phyloP scores from a whole-genome alignment of 257 asterid genomes.

The Orobanche coerulescens region DNA sequence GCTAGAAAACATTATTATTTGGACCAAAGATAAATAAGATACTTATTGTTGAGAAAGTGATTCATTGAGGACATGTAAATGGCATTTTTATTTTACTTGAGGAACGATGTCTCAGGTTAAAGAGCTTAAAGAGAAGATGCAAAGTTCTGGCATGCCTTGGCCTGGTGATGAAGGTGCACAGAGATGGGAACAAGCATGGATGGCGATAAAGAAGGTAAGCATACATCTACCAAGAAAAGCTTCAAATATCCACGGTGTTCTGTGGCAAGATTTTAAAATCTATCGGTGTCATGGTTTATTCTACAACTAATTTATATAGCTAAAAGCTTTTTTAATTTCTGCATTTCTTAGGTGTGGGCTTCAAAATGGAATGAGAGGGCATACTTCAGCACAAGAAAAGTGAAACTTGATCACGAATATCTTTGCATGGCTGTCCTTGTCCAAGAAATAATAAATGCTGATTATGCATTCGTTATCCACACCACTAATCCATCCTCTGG shows the following conservation, averaged over 20 bases:
- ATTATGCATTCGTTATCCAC: slow-evolving; percentile 98
- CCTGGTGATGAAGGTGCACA: slow-evolving; percentile 95
- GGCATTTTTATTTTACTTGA: slow-evolving; percentile 18
- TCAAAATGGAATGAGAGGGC: slow-evolving; percentile 99
- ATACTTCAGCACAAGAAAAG: slow-evolving; percentile 93
- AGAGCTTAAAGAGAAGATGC: slow-evolving; percentile 85
- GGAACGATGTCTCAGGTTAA: slow-evolving; percentile 48
- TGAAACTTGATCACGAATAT: slow-evolving; percentile 80
- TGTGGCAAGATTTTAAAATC: neutral
- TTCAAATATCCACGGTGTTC: neutral
- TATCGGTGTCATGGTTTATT: slow-evolving; percentile 2
- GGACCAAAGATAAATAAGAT: slow-evolving; percentile 9
- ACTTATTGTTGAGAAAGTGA: slow-evolving; percentile 17
- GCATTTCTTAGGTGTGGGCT: slow-evolving; percentile 77
- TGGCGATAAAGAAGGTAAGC: slow-evolving; percentile 81
- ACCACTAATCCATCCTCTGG: slow-evolving; percentile 96
- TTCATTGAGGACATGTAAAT: neutral
- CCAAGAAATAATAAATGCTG: slow-evolving; percentile 95
- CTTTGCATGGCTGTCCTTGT: slow-evolving; percentile 99
- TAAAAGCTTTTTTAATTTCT: neutral
- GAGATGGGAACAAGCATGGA: slow-evolving; percentile 99
- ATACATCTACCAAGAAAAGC: slow-evolving; percentile 1
- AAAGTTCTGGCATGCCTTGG: slow-evolving; percentile 96
- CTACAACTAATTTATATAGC: neutral
- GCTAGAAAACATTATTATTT: neutral